Conservation (phyloP, 495 filamentous ascomycete genomes). For the Tuber borchii region DNA sequence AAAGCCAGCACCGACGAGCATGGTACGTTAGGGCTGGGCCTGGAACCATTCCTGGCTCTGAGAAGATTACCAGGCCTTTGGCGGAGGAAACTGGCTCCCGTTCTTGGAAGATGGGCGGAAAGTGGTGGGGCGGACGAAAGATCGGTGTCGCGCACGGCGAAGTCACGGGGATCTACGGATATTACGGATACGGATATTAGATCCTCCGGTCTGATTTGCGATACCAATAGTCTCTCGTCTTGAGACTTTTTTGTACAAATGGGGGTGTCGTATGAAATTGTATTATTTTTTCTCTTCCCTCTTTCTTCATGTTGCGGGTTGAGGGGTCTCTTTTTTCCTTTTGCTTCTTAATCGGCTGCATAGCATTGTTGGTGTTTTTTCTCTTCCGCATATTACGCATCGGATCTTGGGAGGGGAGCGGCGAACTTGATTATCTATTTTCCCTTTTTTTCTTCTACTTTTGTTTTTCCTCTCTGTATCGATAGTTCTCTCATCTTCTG, state of each 20-base stretch:
- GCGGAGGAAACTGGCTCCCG: constrained; percentile 50
- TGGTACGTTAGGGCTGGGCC: constrained; percentile 59
- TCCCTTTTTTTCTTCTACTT: not conserved
- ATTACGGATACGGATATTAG: constrained; percentile 63
- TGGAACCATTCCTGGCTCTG: constrained; percentile 42
- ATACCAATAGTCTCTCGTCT: not conserved
- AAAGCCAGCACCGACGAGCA: constrained; percentile 58
- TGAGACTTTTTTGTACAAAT: not conserved
- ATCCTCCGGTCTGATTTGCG: not conserved
- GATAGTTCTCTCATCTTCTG: not conserved
- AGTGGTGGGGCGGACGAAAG: constrained; percentile 83
- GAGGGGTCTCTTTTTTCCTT: not conserved
- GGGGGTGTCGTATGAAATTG: not conserved
- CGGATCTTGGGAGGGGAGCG: not conserved
- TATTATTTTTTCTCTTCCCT: not conserved
- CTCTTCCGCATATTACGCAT: not conserved
- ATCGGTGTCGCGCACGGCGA: constrained; percentile 69
- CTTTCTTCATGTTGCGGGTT: not conserved
- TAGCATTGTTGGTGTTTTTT: constrained; percentile 1
- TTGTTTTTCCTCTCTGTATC: not conserved
- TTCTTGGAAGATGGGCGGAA: constrained; percentile 84
- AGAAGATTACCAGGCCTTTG: constrained; percentile 43
- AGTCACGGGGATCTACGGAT: constrained; percentile 79
- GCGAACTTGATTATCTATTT: not conserved
- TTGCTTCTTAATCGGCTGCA: not conserved